Conservation (phyloP, 495 filamentous ascomycete genomes). For the Hypoxylon trugodes region DNA sequence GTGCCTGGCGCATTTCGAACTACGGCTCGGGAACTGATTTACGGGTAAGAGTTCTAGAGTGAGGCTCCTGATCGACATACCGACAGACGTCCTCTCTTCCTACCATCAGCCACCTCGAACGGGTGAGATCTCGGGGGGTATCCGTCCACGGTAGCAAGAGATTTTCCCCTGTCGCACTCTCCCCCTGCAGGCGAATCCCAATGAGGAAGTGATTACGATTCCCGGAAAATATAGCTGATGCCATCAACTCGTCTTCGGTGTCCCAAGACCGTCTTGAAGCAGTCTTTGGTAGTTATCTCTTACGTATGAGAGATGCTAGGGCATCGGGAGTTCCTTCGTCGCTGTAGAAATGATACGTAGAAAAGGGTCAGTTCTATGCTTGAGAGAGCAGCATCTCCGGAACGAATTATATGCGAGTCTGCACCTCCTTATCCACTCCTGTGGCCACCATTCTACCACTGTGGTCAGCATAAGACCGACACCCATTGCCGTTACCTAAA, state of each 20-base stretch:
- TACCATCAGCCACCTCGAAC: constrained; percentile 15
- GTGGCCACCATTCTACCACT: background rate
- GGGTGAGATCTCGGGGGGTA: constrained; percentile 22
- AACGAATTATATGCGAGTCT: constrained; percentile 10
- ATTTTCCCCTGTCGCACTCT: constrained; percentile 11
- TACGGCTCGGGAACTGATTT: constrained; percentile 37
- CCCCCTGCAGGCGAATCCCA: constrained; percentile 22
- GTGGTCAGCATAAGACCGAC: constrained; percentile 7
- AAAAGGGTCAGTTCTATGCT: constrained; percentile 8
- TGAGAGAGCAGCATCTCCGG: constrained; percentile 19
- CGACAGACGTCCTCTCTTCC: constrained; percentile 14
- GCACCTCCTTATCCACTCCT: background rate
- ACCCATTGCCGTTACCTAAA: constrained; percentile 10
- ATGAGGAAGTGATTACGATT: constrained; percentile 15
- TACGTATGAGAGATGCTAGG: background rate
- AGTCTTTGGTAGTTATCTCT: constrained; percentile 2
- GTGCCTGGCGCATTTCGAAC: constrained; percentile 30
- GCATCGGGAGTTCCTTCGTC: background rate
- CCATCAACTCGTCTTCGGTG: constrained; percentile 4
- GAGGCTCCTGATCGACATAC: constrained; percentile 38
- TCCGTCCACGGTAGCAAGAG: background rate
- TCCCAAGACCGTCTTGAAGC: background rate
- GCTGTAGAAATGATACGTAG: constrained; percentile 7
- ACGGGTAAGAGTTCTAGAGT: constrained; percentile 18
- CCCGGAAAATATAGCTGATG: constrained; percentile 10